Evolutionary conservation across 1,284 basidiomycete species (phyloP).

Genomic region (Trametes versicolor): DNA sequence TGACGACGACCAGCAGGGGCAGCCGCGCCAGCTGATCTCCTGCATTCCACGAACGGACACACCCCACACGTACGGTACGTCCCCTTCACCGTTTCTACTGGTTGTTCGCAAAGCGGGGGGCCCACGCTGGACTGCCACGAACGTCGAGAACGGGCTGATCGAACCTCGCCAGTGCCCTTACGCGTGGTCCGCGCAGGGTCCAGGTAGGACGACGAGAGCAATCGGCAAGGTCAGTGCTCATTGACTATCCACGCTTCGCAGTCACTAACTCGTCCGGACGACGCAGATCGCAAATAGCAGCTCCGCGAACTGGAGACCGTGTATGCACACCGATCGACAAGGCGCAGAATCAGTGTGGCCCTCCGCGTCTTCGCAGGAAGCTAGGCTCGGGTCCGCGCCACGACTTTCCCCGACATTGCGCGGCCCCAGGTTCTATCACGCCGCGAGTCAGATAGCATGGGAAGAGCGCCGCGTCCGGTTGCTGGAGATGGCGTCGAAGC

Average conservation of each 20-base stretch:
- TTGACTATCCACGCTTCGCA: not conserved
- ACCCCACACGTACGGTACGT: conserved; percentile 18
- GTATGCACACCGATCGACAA: conserved; percentile 2
- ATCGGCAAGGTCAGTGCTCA: conserved; percentile 4
- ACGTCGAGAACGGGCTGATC: not conserved
- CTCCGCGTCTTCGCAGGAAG: not conserved
- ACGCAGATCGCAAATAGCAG: not conserved
- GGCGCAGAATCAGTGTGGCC: not conserved
- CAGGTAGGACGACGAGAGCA: not conserved
- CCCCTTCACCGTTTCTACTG: conserved; percentile 1
- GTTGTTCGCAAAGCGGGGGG: not conserved
- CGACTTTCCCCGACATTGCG: conserved; percentile 6
- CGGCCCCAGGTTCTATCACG: not conserved
- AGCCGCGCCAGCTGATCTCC: conserved; percentile 17
- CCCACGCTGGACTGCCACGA: conserved; percentile 4
- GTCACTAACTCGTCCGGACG: not conserved
- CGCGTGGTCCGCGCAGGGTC: conserved; percentile 8
- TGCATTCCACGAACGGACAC: not conserved
- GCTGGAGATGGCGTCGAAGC: conserved; percentile 1
- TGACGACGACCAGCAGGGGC: conserved; percentile 4
- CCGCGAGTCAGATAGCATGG: not conserved
- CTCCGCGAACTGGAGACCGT: not conserved
- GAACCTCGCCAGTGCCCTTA: not conserved
- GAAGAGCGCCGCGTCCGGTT: not conserved
- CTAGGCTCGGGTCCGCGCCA: conserved; percentile 6